phyloP scores from a whole-genome alignment of 768 basidiomycete species.

The Pulveroboletus sp. region DNA sequence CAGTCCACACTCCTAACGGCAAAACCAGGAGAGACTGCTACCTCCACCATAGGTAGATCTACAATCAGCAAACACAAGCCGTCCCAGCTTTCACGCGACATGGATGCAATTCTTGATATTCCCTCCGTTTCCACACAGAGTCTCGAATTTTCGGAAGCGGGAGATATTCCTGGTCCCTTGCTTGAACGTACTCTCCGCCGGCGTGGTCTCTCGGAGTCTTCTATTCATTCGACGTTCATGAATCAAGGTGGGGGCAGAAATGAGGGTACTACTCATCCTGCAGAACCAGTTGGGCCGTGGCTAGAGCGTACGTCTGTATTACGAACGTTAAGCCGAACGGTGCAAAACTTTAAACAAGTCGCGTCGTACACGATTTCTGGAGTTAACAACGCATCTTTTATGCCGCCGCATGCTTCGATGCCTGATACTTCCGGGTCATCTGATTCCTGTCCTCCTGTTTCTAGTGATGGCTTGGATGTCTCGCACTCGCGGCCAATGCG shows the following conservation, averaged over 20 bases:
- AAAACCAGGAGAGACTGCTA: constrained; percentile 13
- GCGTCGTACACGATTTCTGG: constrained; percentile 29
- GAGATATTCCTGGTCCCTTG: constrained; percentile 47
- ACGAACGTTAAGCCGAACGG: constrained; percentile 48
- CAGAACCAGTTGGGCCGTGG: constrained; percentile 25
- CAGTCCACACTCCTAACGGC: constrained; percentile 23
- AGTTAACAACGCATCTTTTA: constrained; percentile 3
- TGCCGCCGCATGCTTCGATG: constrained; percentile 7
- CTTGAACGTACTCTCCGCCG: constrained; percentile 64
- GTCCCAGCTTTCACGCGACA: constrained; percentile 52
- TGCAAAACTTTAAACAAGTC: constrained; percentile 44
- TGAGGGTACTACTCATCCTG: neutral
- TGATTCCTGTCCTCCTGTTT: neutral
- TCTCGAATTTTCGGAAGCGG: constrained; percentile 36
- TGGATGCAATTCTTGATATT: constrained; percentile 76
- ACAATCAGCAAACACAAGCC: constrained; percentile 11
- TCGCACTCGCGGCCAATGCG: constrained; percentile 21
- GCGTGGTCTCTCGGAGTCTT: constrained; percentile 87
- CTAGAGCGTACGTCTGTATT: constrained; percentile 46
- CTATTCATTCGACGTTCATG: constrained; percentile 82
- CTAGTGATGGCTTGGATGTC: constrained; percentile 4
- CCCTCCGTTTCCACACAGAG: constrained; percentile 22
- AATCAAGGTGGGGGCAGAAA: constrained; percentile 41
- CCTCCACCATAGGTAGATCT: constrained; percentile 18
- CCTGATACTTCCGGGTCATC: constrained; percentile 4